These are phyloP conservation scores for Lupinus albus DNA, from an alignment of 306 rosid genomes.

Conservation along the genomic window DNA sequence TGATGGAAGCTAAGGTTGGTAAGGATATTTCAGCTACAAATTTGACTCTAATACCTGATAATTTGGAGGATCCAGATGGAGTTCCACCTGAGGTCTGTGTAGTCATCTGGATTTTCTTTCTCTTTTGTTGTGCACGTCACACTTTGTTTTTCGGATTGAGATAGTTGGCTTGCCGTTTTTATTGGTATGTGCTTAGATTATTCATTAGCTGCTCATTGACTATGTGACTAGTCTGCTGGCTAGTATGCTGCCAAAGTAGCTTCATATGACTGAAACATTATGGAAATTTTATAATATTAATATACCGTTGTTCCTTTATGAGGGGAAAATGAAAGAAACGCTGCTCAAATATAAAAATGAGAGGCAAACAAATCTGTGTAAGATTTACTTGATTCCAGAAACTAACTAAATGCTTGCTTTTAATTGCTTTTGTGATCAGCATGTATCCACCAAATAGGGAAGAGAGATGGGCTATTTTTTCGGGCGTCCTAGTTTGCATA, in stretches of 20 bases:
- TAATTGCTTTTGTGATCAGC: neutral
- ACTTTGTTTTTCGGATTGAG: slow-evolving; percentile 39
- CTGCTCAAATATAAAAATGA: neutral
- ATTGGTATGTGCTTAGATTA: slow-evolving; percentile 9
- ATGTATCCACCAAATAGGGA: slow-evolving; percentile 5
- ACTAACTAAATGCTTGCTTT: slow-evolving; percentile 5
- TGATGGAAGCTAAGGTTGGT: slow-evolving; percentile 47
- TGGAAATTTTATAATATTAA: slow-evolving; percentile 6
- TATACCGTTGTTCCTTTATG: neutral
- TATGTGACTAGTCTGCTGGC: neutral
- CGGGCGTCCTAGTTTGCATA: slow-evolving; percentile 2
- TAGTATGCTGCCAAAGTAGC: slow-evolving; percentile 8
- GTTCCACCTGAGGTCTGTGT: slow-evolving; percentile 92
- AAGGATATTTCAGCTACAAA: slow-evolving; percentile 51
- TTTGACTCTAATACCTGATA: slow-evolving; percentile 41
- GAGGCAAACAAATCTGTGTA: neutral
- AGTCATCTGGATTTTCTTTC: slow-evolving; percentile 22
- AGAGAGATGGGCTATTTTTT: neutral
- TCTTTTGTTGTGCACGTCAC: neutral
- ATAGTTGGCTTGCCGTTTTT: slow-evolving; percentile 14
- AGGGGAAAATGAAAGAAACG: neutral
- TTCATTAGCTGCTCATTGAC: slow-evolving; percentile 12
- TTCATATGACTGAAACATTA: neutral
- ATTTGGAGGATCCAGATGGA: slow-evolving; percentile 64
- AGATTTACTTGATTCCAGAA: neutral